phyloP scores from a whole-genome alignment of 176 grass and related monocot species.

The Phoenix roebelenii region DNA sequence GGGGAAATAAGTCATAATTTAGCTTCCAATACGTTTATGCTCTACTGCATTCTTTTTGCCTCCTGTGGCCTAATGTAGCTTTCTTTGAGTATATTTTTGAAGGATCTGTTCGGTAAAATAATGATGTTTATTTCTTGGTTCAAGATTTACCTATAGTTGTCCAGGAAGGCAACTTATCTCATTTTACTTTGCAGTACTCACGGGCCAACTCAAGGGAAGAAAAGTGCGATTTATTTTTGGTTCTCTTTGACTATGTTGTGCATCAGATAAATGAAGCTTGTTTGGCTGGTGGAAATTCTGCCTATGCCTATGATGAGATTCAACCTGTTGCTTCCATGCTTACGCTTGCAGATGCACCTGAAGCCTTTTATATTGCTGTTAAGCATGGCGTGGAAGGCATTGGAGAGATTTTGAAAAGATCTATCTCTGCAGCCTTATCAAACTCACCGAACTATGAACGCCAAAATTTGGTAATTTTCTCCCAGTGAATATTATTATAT shows the following conservation, averaged over 20 bases:
- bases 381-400: conserved; percentile 78
- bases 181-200: conserved; percentile 74
- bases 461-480: conserved; percentile 49
- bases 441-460: conserved; percentile 62
- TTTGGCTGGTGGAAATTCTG: conserved; percentile 54
- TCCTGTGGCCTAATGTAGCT: too few relatives aligned
- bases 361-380: conserved; percentile 82
- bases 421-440: conserved; percentile 66
- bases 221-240: conserved; percentile 76
- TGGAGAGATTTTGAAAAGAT: conserved; percentile 80
- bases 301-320: conserved; percentile 70
- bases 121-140: too few relatives aligned
- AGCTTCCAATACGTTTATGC: too few relatives aligned
- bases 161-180: background rate
- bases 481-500: too few relatives aligned
- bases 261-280: conserved; percentile 92
- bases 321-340: conserved; percentile 76
- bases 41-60: too few relatives aligned
- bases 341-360: conserved; percentile 70
- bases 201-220: conserved; percentile 77
- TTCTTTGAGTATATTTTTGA: too few relatives aligned
- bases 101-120: too few relatives aligned
- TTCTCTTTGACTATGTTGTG: conserved; percentile 79
- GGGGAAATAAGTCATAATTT: too few relatives aligned
- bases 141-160: too few relatives aligned